Evolutionary conservation across 2,329 filamentous ascomycete genomes (phyloP), one percentile per base, ranked within the genome.

Genomic region (Aspergillus pseudoglaucus): DNA sequence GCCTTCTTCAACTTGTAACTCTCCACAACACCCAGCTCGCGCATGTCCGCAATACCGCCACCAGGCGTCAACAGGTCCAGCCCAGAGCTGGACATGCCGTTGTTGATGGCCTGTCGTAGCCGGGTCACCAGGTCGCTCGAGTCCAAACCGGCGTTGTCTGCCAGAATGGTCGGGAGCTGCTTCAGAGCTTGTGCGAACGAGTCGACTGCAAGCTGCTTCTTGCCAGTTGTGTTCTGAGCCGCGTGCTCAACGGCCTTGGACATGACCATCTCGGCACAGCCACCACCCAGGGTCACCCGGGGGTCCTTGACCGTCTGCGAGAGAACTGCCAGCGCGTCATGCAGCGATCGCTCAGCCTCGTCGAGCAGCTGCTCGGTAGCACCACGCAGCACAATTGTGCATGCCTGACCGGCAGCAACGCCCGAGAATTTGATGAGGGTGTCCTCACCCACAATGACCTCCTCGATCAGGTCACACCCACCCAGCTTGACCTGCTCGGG

Each of bases 181-280:
- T 90, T 84, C 51, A 98, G 79, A 25, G 93, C 93, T 49, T 85
- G 79, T 20, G 91, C 88, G 66, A 97, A 98, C 4, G 88, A 82
- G 54, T 90, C 85, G 17, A 97, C 91, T 2, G 93, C 93, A 62
- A 96, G 79, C 59, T 95, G 90, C 72, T 93, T 91, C 83, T 98
- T 98, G 68, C 93, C 93, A 58, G 93, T 90, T 6, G 95, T 87
- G 61, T 95, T 91, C 53, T 94, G 90, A 18, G 90, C 90, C 4
- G 89, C 89, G 52, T 87, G 87, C 66, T 96, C 91, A 18, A 98
- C 93, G 6, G 93, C 93, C 78, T 96, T 95, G 55, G 91, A 88
- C 93, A 98, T 98, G 59, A 95, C 76, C 91, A 97, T 97, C 80
- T 98, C 93, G 4, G 91, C 90, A 65, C 90, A 97, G 23, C 93